phyloP scores from a whole-genome alignment of 306 rosid species.

The Mimosa pudica region DNA sequence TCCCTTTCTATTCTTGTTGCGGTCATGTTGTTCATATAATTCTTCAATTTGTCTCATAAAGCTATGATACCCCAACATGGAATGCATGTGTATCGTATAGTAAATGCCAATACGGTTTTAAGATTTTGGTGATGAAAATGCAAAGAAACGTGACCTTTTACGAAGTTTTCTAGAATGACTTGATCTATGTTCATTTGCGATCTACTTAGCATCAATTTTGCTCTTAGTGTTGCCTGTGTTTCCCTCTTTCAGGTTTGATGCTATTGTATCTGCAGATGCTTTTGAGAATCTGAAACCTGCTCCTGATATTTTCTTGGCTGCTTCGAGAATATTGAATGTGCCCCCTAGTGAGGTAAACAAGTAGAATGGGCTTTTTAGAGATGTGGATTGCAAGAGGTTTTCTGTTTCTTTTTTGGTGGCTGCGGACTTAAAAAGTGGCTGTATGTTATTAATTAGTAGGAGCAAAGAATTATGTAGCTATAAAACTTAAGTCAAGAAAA shows the following conservation, averaged over 20 bases:
- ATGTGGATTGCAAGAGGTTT: neutral
- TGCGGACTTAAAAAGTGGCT: slow-evolving; percentile 27
- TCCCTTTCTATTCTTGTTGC: neutral
- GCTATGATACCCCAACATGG: slow-evolving; percentile 31
- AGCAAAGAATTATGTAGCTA: slow-evolving; percentile 18
- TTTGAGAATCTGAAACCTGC: slow-evolving; percentile 98
- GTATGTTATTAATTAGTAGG: slow-evolving; percentile 14
- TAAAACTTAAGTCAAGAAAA: slow-evolving; percentile 23
- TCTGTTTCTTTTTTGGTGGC: neutral
- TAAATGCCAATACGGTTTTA: slow-evolving; percentile 20
- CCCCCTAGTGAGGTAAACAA: slow-evolving; percentile 68
- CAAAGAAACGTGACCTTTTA: slow-evolving; percentile 15
- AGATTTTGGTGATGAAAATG: slow-evolving; percentile 15
- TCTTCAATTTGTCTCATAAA: neutral
- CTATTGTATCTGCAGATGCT: slow-evolving; percentile 95
- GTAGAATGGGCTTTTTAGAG: slow-evolving; percentile 32
- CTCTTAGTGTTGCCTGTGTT: slow-evolving; percentile 22
- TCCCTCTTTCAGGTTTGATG: slow-evolving; percentile 81
- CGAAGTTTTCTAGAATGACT: slow-evolving; percentile 23
- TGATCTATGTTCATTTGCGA: slow-evolving; percentile 19
- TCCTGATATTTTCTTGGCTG: slow-evolving; percentile 95
- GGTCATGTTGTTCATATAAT: neutral
- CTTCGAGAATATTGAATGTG: slow-evolving; percentile 74
- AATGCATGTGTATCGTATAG: slow-evolving; percentile 2
- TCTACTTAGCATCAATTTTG: slow-evolving; percentile 6